Conservation (phyloP, 2,329 filamentous ascomycete genomes). For the Fusarium xylarioides region DNA sequence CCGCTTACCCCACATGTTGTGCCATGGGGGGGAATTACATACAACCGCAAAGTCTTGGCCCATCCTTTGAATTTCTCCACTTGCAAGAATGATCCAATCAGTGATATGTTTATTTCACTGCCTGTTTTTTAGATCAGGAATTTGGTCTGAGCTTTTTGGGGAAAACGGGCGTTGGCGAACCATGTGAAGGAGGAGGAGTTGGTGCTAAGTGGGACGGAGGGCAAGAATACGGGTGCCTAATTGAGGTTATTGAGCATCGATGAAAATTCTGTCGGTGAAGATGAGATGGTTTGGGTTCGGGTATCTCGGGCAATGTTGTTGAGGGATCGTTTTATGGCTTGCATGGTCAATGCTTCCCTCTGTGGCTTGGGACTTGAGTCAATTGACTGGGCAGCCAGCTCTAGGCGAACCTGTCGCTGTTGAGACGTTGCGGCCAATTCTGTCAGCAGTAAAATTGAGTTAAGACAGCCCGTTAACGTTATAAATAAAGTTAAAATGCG, state of each 20-base stretch:
- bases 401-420: neutral
- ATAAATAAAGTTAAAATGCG: neutral
- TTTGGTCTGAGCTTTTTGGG: neutral
- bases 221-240: neutral
- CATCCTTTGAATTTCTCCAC: slow-evolving; percentile 1
- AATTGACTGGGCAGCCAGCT: neutral
- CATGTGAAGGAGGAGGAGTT: neutral
- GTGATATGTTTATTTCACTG: slow-evolving; percentile 15
- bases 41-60: slow-evolving; percentile 11
- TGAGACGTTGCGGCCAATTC: neutral
- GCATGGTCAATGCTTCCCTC: neutral
- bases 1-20: slow-evolving; percentile 15
- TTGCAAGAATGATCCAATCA: neutral
- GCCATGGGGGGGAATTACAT: neutral
- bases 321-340: neutral
- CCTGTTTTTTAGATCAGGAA: slow-evolving; percentile 25
- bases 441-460: no score
- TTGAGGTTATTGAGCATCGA: neutral
- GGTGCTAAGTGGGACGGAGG: neutral
- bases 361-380: neutral
- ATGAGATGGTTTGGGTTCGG: neutral
- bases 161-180: neutral
- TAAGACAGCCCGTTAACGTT: neutral
- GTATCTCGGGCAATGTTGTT: neutral
- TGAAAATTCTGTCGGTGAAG: neutral